These are phyloP conservation scores for Aspergillus phoenicis DNA, from an alignment of 2,329 filamentous ascomycete species.

Conservation along the genomic window DNA sequence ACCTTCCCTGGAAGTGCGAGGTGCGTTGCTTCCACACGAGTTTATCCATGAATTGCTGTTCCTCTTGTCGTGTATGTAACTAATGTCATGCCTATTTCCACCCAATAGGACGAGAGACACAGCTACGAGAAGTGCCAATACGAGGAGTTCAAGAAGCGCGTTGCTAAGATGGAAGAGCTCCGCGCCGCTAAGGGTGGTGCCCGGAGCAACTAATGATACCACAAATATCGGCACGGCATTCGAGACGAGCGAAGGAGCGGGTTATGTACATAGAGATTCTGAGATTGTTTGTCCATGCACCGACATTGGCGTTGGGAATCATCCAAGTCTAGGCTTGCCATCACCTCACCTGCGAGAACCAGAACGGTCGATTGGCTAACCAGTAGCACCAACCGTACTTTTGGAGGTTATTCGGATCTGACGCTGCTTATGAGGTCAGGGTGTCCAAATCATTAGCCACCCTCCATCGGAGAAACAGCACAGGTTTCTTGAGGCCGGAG, in stretches of 20 bases:
- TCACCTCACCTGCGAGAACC: conserved; percentile 11
- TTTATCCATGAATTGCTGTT: too few relatives aligned
- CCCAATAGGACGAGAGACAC: conserved; percentile 84
- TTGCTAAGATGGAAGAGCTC: conserved; percentile 98
- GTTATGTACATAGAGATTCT: conserved; percentile 45
- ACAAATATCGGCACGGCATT: conserved; percentile 27
- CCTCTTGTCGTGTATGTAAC: conserved; percentile 1
- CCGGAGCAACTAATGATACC: conserved; percentile 71
- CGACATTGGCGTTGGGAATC: conserved; percentile 40
- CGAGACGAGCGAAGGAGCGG: conserved; percentile 32
- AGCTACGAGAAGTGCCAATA: conserved; percentile 99
- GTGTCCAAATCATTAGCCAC: not conserved
- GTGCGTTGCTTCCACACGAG: conserved; percentile 56
- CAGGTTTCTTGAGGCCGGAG: not conserved
- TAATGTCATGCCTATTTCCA: conserved; percentile 1
- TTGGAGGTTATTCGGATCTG: not conserved
- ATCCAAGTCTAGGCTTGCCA: conserved; percentile 20
- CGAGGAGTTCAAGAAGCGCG: conserved; percentile 96
- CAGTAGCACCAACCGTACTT: conserved; percentile 2
- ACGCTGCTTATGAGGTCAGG: not conserved
- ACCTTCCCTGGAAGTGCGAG: conserved; percentile 96
- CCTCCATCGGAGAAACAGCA: not conserved
- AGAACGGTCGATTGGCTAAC: not conserved
- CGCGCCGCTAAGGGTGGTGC: conserved; percentile 79
- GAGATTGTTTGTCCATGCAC: conserved; percentile 38